phyloP scores from a whole-genome alignment of 768 basidiomycete species.

The Termitomyces sp. region DNA sequence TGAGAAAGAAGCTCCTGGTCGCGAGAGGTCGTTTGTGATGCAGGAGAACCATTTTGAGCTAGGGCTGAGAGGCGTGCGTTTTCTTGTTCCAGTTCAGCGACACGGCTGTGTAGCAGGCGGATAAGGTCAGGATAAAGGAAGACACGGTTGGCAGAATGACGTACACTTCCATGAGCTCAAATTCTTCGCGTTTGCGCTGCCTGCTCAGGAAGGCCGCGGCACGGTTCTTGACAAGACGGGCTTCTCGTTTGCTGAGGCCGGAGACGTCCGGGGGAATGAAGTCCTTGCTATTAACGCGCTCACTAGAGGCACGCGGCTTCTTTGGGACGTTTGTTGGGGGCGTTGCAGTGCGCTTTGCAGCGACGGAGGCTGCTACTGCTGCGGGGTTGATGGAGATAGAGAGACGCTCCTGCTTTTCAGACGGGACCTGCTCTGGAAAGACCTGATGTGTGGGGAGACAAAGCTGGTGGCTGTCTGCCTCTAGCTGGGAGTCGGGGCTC shows the following conservation, averaged over 20 bases:
- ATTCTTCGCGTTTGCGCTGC: slow-evolving; percentile 90
- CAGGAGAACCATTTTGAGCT: slow-evolving; percentile 36
- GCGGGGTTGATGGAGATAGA: slow-evolving; percentile 29
- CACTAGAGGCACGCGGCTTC: slow-evolving; percentile 40
- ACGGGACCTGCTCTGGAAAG: slow-evolving; percentile 38
- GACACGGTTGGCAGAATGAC: slow-evolving; percentile 26
- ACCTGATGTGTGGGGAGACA: slow-evolving; percentile 71
- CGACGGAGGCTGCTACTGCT: slow-evolving; percentile 20
- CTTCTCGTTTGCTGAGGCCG: slow-evolving; percentile 86
- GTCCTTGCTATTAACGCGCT: slow-evolving; percentile 65
- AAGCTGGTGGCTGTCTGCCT: slow-evolving; percentile 39
- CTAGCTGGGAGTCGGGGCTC: slow-evolving; percentile 37
- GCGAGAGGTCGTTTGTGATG: slow-evolving; percentile 17
- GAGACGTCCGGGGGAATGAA: slow-evolving; percentile 86
- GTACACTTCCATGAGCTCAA: slow-evolving; percentile 87
- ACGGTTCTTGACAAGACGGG: slow-evolving; percentile 86
- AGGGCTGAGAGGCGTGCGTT: slow-evolving; percentile 67
- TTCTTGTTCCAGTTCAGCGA: slow-evolving; percentile 80
- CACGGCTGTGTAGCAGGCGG: slow-evolving; percentile 49
- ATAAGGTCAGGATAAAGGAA: slow-evolving; percentile 3
- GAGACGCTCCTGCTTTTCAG: slow-evolving; percentile 26
- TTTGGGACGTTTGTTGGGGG: slow-evolving; percentile 33
- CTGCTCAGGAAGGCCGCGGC: slow-evolving; percentile 89
- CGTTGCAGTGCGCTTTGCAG: slow-evolving; percentile 41
- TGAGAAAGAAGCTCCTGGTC: slow-evolving; percentile 46